phyloP scores from a whole-genome alignment of 768 basidiomycete species.

The Artomyces pyxidatus region DNA sequence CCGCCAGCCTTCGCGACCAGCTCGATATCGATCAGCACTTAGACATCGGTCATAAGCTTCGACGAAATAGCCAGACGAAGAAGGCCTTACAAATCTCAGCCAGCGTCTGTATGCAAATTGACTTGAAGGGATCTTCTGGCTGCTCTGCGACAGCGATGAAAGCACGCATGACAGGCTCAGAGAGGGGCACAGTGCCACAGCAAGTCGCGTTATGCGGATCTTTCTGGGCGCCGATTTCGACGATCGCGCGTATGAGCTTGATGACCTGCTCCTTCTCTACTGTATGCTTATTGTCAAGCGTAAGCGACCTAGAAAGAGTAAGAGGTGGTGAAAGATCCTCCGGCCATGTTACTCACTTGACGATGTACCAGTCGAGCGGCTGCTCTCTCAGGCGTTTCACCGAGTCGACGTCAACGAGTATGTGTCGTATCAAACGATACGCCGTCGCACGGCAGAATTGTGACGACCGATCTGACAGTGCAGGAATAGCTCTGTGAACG shows the following conservation, averaged over 20 bases:
- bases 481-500: conserved; percentile 62
- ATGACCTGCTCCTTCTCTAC: conserved; percentile 90
- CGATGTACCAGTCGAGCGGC: conserved; percentile 82
- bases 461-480: conserved; percentile 65
- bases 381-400: conserved; percentile 55
- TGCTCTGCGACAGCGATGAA: conserved; percentile 93
- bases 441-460: conserved; percentile 72
- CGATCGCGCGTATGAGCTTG: conserved; percentile 76
- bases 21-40: conserved; percentile 85
- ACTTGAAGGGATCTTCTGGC: conserved; percentile 80
- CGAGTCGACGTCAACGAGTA: conserved; percentile 63
- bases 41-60: conserved; percentile 1
- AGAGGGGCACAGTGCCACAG: conserved; percentile 48
- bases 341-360: conserved; percentile 50
- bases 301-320: conserved; percentile 53
- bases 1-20: conserved; percentile 76
- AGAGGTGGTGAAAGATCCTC: conserved; percentile 1
- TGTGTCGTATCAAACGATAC: conserved; percentile 77
- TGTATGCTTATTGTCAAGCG: conserved; percentile 74
- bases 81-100: conserved; percentile 85
- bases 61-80: not conserved
- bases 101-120: conserved; percentile 77
- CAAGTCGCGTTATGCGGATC: conserved; percentile 35
- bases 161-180: conserved; percentile 75
- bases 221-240: conserved; percentile 64